These are phyloP conservation scores for Botrytis elliptica DNA, from an alignment of 2,329 filamentous ascomycete species.

Conservation along the genomic window DNA sequence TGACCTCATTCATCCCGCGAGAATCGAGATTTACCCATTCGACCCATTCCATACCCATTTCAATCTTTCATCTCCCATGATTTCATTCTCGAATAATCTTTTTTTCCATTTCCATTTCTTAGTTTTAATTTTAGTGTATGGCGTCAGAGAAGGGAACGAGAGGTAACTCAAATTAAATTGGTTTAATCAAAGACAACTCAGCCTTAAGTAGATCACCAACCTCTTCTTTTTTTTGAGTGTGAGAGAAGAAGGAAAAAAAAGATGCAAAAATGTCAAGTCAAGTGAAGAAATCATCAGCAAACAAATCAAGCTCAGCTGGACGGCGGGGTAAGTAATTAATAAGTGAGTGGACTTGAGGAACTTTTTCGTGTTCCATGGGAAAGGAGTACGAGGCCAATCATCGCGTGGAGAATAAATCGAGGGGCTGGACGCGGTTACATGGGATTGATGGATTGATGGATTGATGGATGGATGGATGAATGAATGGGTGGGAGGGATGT, in stretches of 20 bases:
- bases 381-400: constrained; percentile 29
- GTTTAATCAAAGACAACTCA: constrained; percentile 1
- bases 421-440: constrained; percentile 18
- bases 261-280: neutral
- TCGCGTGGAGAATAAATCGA: constrained; percentile 27
- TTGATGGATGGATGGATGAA: neutral
- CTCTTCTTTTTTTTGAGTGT: neutral
- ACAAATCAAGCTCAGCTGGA: neutral
- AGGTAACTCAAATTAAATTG: neutral
- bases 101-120: neutral
- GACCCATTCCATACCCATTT: too few relatives aligned
- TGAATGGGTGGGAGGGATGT: neutral
- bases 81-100: neutral
- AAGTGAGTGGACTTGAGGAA: neutral
- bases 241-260: neutral
- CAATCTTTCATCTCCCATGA: too few relatives aligned
- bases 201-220: constrained; percentile 13
- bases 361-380: constrained; percentile 1
- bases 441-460: neutral
- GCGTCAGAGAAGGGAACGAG: neutral
- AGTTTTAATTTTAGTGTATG: constrained; percentile 1
- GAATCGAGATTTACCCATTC: too few relatives aligned
- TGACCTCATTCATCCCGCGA: neutral
- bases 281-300: neutral
- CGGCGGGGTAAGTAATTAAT: constrained; percentile 8